phyloP scores from a whole-genome alignment of 345 rosid genomes.

The Crucihimalaya himalaica region DNA sequence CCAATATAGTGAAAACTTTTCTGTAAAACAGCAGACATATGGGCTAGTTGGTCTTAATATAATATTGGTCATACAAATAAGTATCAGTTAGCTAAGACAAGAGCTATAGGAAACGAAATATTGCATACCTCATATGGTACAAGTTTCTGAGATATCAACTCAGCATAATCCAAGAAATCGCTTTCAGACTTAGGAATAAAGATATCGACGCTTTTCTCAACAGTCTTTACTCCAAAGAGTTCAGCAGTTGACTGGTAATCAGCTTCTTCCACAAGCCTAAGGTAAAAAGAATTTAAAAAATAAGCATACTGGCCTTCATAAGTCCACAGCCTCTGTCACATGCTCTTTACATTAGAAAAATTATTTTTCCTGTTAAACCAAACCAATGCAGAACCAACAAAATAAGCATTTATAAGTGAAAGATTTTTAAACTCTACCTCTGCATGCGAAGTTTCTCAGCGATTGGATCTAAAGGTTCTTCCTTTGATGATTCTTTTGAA shows the following conservation, averaged over 20 bases:
- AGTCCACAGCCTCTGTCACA: not conserved
- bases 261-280: constrained; percentile 96
- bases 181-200: constrained; percentile 90
- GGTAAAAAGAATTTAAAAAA: not conserved
- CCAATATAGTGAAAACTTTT: constrained; percentile 78
- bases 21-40: constrained; percentile 45
- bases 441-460: constrained; percentile 79
- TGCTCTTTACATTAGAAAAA: not conserved
- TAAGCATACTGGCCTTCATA: not conserved
- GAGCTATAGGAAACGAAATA: constrained; percentile 11
- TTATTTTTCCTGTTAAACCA: not conserved
- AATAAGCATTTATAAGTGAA: not conserved
- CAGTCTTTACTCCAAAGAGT: constrained; percentile 62
- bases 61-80: not conserved
- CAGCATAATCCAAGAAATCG: constrained; percentile 88
- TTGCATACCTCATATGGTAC: constrained; percentile 61
- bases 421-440: constrained; percentile 48
- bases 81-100: not conserved
- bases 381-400: not conserved
- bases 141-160: constrained; percentile 71
- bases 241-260: constrained; percentile 74
- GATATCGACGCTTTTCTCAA: constrained; percentile 58
- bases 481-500: constrained; percentile 34
- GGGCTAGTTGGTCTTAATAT: not conserved
- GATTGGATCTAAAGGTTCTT: constrained; percentile 60